Conservation (phyloP, 176 grass and related monocot species). For the Eleusine indica region DNA sequence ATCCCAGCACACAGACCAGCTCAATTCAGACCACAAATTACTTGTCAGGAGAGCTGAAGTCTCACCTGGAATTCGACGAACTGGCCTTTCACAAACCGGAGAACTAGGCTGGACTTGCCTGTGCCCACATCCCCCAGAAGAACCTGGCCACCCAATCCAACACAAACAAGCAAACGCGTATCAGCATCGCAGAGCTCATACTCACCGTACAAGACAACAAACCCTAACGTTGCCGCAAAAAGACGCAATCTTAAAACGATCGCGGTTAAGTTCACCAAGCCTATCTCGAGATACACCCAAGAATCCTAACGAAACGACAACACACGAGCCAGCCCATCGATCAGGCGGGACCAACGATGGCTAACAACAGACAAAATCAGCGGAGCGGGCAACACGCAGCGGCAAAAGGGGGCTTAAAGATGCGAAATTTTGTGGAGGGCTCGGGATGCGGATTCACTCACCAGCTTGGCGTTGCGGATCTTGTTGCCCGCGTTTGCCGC, state of each 20-base stretch:
- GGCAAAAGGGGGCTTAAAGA: not conserved
- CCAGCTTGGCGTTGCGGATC: conserved; percentile 83
- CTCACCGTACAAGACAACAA: not conserved
- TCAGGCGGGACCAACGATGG: not conserved
- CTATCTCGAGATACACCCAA: not conserved
- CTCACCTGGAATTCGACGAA: conserved; percentile 97
- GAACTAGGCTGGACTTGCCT: conserved; percentile 90
- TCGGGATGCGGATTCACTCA: conserved; percentile 7
- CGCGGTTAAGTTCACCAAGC: not conserved
- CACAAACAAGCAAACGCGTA: not conserved
- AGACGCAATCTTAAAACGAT: not conserved
- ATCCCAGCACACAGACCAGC: not conserved
- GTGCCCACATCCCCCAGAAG: conserved; percentile 93
- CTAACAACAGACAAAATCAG: not conserved
- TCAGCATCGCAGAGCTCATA: not conserved
- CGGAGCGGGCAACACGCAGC: not conserved
- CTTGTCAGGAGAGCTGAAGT: not conserved
- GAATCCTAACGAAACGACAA: not conserved
- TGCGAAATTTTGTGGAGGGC: not conserved
- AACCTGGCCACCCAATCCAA: conserved; percentile 52
- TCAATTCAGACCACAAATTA: not conserved
- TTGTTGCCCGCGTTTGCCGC: conserved; percentile 51
- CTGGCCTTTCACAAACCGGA: conserved; percentile 97
- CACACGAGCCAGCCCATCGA: not conserved
- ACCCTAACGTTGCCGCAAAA: not conserved